A percentile compares a stretch with the other conserved stretches of the same genome.
Conservation (phyloP, 176 grass and related monocot species). For the Canna indica region DNA sequence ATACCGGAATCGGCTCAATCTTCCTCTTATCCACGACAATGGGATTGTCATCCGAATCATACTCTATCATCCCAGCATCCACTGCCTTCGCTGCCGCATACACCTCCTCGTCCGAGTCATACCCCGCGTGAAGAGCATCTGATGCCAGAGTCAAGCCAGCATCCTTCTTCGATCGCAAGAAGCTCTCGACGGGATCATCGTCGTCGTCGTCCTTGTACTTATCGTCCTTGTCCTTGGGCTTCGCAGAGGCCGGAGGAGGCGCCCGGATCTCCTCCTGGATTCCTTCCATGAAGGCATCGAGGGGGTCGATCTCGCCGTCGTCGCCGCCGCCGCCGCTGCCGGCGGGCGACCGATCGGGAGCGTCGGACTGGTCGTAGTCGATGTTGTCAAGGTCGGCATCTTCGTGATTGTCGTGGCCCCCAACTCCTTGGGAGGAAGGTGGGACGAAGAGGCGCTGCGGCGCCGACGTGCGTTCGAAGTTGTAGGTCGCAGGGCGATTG, state of each 20-base stretch:
- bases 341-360: slow-evolving; percentile 13
- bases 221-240: slow-evolving; percentile 24
- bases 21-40: slow-evolving; percentile 90
- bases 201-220: slow-evolving; percentile 66
- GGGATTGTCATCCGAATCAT: slow-evolving; percentile 88
- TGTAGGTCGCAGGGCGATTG: slow-evolving; percentile 63
- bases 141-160: slow-evolving; percentile 58
- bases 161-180: slow-evolving; percentile 86
- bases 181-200: slow-evolving; percentile 83
- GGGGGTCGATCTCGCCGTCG: slow-evolving; percentile 56
- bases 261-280: slow-evolving; percentile 85
- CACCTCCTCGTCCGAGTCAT: slow-evolving; percentile 92
- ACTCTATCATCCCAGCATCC: slow-evolving; percentile 81
- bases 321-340: slow-evolving; percentile 1
- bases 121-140: slow-evolving; percentile 66
- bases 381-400: slow-evolving; percentile 92
- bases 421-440: slow-evolving; percentile 18
- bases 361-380: slow-evolving; percentile 43
- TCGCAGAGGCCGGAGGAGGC: slow-evolving; percentile 27
- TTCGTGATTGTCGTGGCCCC: slow-evolving; percentile 24
- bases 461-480: slow-evolving; percentile 66
- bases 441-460: slow-evolving; percentile 63
- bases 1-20: slow-evolving; percentile 73
- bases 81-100: slow-evolving; percentile 94
- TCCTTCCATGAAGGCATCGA: slow-evolving; percentile 93